phyloP scores from a whole-genome alignment of 768 basidiomycete genomes.

The Pholiota microspora region DNA sequence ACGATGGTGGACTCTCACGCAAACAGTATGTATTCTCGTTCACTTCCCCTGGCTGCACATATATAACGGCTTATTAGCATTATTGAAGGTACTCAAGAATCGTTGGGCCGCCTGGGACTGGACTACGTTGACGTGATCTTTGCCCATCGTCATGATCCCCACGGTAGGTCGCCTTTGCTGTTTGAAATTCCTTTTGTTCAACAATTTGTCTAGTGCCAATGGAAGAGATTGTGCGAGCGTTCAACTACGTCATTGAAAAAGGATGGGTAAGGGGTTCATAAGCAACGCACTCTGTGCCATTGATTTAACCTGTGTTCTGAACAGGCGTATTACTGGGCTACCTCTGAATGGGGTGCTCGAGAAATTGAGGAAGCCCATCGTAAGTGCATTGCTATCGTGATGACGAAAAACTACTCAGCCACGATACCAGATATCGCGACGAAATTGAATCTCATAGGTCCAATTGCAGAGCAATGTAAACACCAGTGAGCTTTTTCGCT shows the following conservation, averaged over 20 bases:
- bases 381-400: slow-evolving; percentile 25
- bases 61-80: slow-evolving; percentile 68
- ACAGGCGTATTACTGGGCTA: slow-evolving; percentile 68
- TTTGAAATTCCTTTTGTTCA: background rate
- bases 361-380: slow-evolving; percentile 68
- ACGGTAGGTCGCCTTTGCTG: slow-evolving; percentile 30
- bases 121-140: slow-evolving; percentile 74
- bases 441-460: slow-evolving; percentile 62
- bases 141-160: slow-evolving; percentile 63
- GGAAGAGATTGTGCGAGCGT: slow-evolving; percentile 79
- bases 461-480: slow-evolving; percentile 77
- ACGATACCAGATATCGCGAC: slow-evolving; percentile 55
- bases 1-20: slow-evolving; percentile 51
- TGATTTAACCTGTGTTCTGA: background rate
- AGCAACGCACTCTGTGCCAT: background rate
- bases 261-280: slow-evolving; percentile 48
- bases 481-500: slow-evolving; percentile 46
- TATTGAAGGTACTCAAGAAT: slow-evolving; percentile 68
- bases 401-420: too few species aligned
- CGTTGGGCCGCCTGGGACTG: slow-evolving; percentile 62
- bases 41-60: slow-evolving; percentile 61
- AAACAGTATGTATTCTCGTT: slow-evolving; percentile 43
- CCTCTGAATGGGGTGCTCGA: slow-evolving; percentile 74
- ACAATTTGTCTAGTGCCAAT: slow-evolving; percentile 31
- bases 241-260: slow-evolving; percentile 72